A percentile compares a stretch with the other conserved stretches of the same genome.
Evolutionary conservation across 495 filamentous ascomycete species (phyloP).

Genomic region (Cryomyces antarcticus): DNA sequence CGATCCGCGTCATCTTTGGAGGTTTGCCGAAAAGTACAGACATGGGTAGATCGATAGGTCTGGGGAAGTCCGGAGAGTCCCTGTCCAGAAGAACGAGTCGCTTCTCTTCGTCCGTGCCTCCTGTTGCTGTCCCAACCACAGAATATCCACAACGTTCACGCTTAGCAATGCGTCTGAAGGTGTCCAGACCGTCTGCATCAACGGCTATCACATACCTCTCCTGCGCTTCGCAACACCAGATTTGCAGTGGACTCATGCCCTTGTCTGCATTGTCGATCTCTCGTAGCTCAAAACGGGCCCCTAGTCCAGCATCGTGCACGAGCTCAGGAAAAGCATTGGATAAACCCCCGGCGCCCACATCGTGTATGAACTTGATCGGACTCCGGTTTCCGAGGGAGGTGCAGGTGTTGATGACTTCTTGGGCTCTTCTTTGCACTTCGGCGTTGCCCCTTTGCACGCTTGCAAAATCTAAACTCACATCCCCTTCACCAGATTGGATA

Average conservation of each 20-base stretch:
- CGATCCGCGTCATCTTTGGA: slow-evolving; percentile 62
- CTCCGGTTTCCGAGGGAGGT: slow-evolving; percentile 60
- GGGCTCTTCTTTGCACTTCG: slow-evolving; percentile 82
- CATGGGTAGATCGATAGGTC: slow-evolving; percentile 81
- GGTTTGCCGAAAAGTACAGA: slow-evolving; percentile 80
- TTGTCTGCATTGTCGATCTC: slow-evolving; percentile 77
- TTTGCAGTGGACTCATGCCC: slow-evolving; percentile 84
- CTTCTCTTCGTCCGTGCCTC: slow-evolving; percentile 38
- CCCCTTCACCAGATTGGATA: slow-evolving; percentile 70
- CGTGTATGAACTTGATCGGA: slow-evolving; percentile 90
- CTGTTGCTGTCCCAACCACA: slow-evolving; percentile 61
- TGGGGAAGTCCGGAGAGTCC: slow-evolving; percentile 54
- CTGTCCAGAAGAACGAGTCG: slow-evolving; percentile 63
- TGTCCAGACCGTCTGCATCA: slow-evolving; percentile 55
- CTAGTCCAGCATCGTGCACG: slow-evolving; percentile 74
- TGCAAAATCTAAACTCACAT: slow-evolving; percentile 81
- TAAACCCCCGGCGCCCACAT: slow-evolving; percentile 86
- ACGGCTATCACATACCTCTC: slow-evolving; percentile 84
- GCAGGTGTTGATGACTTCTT: slow-evolving; percentile 93
- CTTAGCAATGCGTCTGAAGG: slow-evolving; percentile 62
- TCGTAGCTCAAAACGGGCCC: slow-evolving; percentile 76
- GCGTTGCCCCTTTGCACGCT: slow-evolving; percentile 91
- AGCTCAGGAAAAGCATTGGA: slow-evolving; percentile 88
- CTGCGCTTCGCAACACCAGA: slow-evolving; percentile 95
- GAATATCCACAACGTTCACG: slow-evolving; percentile 89